Conservation (phyloP, 2,329 filamentous ascomycete species). For the Fusarium udum region DNA sequence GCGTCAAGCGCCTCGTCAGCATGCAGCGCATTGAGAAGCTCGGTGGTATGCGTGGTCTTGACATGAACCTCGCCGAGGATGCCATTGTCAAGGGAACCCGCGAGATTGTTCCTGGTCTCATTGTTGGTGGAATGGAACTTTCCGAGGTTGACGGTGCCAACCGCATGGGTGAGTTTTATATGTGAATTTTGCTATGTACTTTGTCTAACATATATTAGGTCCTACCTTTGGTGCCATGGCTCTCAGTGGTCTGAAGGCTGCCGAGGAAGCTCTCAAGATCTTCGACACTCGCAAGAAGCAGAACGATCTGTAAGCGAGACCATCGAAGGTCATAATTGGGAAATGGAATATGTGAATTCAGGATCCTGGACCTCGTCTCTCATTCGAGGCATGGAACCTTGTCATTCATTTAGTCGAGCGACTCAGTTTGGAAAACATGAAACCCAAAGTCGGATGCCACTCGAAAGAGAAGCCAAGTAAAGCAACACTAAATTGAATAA, state of each 20-base stretch:
- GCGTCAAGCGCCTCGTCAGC: constrained; percentile 87
- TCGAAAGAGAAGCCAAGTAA: background rate
- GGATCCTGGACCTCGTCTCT: constrained; percentile 12
- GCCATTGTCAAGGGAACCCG: constrained; percentile 92
- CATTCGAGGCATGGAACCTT: constrained; percentile 17
- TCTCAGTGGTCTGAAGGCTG: constrained; percentile 87
- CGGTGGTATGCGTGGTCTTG: constrained; percentile 90
- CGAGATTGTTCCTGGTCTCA: constrained; percentile 86
- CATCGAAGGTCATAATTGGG: background rate
- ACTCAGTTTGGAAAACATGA: background rate
- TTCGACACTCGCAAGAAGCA: constrained; percentile 82
- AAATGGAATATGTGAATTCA: background rate
- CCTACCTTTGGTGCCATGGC: constrained; percentile 92
- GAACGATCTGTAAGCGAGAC: constrained; percentile 66
- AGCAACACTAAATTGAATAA: background rate
- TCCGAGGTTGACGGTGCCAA: constrained; percentile 91
- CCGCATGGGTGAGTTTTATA: constrained; percentile 73
- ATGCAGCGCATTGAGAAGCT: constrained; percentile 87
- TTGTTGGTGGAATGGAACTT: constrained; percentile 95
- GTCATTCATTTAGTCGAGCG: constrained; percentile 23
- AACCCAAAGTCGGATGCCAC: background rate
- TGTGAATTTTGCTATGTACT: too few relatives aligned
- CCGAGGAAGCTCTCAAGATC: constrained; percentile 82
- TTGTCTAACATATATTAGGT: constrained; percentile 44
- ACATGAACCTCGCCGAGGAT: constrained; percentile 92